These are phyloP conservation scores for Nasturtium officinale DNA, from an alignment of 345 rosid species.

Conservation along the genomic window DNA sequence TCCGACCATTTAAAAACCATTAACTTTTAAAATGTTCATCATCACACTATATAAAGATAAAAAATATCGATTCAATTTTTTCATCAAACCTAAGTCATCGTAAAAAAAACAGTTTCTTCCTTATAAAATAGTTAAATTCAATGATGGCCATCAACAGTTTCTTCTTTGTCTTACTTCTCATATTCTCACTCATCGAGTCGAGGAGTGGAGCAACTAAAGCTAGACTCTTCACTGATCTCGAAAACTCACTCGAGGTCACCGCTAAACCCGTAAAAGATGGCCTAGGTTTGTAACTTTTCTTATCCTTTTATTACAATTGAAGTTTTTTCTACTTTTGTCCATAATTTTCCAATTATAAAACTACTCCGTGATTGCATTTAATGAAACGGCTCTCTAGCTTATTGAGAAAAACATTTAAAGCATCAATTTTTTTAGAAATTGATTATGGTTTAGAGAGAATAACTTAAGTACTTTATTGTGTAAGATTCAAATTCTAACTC, in stretches of 20 bases:
- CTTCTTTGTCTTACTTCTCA: conserved; percentile 17
- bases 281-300: conserved; percentile 32
- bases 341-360: conserved; percentile 30
- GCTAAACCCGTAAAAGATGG: conserved; percentile 43
- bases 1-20: too few relatives aligned
- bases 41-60: too few relatives aligned
- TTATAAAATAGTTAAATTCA: background rate
- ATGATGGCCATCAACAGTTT: conserved; percentile 23
- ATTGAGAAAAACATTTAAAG: too few relatives aligned
- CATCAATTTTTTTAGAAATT: too few relatives aligned
- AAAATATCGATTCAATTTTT: too few relatives aligned
- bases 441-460: too few relatives aligned
- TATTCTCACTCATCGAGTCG: conserved; percentile 9
- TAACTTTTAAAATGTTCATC: too few relatives aligned
- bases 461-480: too few relatives aligned
- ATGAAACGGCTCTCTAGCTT: too few relatives aligned
- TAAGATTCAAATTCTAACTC: too few relatives aligned
- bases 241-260: conserved; percentile 42
- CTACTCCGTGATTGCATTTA: too few relatives aligned
- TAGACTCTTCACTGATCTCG: conserved; percentile 49
- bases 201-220: background rate
- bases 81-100: too few relatives aligned
- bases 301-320: background rate
- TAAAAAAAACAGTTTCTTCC: background rate
- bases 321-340: conserved; percentile 3